These are phyloP conservation scores for Aspergillus latus DNA, from an alignment of 2,329 filamentous ascomycete genomes.

Conservation along the genomic window DNA sequence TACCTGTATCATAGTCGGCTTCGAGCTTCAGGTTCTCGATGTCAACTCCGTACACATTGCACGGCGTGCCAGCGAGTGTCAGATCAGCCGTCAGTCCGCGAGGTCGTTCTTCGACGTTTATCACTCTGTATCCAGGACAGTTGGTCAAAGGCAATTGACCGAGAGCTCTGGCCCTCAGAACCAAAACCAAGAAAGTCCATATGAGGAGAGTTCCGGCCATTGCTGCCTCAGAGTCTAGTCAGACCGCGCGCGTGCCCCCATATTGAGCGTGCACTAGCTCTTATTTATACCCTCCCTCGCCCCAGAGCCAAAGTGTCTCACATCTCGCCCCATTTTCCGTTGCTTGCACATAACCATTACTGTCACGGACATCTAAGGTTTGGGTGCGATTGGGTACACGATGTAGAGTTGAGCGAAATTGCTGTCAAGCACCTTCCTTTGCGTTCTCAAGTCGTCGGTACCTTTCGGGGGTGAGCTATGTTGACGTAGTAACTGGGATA, in stretches of 20 bases:
- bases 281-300: background rate
- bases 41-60: conserved; percentile 61
- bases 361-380: background rate
- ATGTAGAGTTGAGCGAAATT: background rate
- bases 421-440: background rate
- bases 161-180: background rate
- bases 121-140: conserved; percentile 42
- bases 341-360: background rate
- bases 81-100: conserved; percentile 67
- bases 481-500: background rate
- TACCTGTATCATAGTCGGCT: conserved; percentile 63
- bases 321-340: background rate
- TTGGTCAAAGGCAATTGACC: background rate
- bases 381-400: background rate
- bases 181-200: background rate
- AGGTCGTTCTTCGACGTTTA: conserved; percentile 33
- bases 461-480: background rate
- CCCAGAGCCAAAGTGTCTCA: background rate
- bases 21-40: conserved; percentile 56
- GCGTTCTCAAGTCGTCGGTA: background rate
- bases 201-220: background rate
- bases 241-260: background rate
- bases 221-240: background rate
- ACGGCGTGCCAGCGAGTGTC: conserved; percentile 64
- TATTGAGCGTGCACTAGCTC: background rate